Evolutionary conservation across 2,329 filamentous ascomycete species (phyloP).

Genomic region (Fusarium mexicanum): DNA sequence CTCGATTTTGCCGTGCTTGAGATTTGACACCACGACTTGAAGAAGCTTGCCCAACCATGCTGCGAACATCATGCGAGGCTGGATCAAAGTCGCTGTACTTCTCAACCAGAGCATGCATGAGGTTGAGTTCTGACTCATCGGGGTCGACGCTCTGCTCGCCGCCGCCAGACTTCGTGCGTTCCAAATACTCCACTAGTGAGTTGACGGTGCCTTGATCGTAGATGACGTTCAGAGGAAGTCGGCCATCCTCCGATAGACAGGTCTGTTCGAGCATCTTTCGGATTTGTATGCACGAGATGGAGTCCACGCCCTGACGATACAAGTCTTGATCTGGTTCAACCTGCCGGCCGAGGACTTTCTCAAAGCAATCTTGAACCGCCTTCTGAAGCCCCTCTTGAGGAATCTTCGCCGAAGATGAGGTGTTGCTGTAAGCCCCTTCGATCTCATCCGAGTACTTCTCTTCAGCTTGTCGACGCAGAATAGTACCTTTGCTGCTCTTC

Average conservation of each 20-base stretch:
- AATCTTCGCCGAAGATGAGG: conserved; percentile 17
- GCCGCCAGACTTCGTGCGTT: neutral
- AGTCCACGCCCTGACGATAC: conserved; percentile 69
- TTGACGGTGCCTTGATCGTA: conserved; percentile 68
- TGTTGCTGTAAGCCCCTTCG: conserved; percentile 54
- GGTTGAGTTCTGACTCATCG: neutral
- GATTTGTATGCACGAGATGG: conserved; percentile 65
- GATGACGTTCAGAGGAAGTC: conserved; percentile 65
- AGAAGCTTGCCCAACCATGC: rapidly evolving
- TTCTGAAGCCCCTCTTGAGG: conserved; percentile 48
- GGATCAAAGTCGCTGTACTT: conserved; percentile 20
- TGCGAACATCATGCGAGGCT: neutral
- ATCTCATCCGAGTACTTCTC: conserved; percentile 59
- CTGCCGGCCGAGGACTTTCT: conserved; percentile 42
- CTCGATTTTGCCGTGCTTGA: neutral
- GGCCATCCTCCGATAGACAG: conserved; percentile 19
- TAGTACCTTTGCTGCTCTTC: conserved; percentile 72
- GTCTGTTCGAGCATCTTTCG: conserved; percentile 47
- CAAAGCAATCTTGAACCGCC: conserved; percentile 48
- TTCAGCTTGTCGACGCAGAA: conserved; percentile 63
- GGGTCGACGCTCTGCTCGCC: neutral
- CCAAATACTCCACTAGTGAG: conserved; percentile 37
- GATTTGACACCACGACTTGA: neutral
- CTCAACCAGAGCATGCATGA: conserved; percentile 7
- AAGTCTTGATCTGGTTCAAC: conserved; percentile 58